Evolutionary conservation across 768 basidiomycete genomes (phyloP).

Genomic region (Collybiopsis confluens): DNA sequence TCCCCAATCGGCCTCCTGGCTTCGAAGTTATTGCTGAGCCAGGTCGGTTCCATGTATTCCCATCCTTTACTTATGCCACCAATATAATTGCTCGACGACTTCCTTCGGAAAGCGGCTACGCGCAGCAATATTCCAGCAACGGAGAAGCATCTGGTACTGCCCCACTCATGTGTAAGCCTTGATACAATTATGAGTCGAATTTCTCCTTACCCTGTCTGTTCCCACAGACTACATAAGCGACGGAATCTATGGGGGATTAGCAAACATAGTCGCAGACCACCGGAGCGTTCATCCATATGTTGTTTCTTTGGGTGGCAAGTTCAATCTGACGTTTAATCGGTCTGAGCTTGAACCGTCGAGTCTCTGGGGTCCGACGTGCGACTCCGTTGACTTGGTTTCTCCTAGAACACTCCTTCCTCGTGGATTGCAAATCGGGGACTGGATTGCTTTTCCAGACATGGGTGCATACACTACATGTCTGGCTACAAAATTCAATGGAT

Average conservation of each 20-base stretch:
- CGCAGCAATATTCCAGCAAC: neutral
- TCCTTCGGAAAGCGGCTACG: neutral
- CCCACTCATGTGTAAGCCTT: neutral
- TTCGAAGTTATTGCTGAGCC: slow-evolving; percentile 71
- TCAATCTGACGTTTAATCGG: slow-evolving; percentile 15
- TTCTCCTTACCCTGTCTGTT: neutral
- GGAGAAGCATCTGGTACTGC: neutral
- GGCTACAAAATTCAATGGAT: slow-evolving; percentile 72
- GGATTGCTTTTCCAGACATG: slow-evolving; percentile 76
- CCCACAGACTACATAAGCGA: neutral
- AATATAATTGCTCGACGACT: slow-evolving; percentile 58
- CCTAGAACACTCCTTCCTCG: slow-evolving; percentile 40
- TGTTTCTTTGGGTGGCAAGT: neutral
- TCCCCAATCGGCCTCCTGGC: slow-evolving; percentile 33
- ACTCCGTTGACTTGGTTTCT: slow-evolving; percentile 71
- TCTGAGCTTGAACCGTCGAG: slow-evolving; percentile 33
- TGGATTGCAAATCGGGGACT: slow-evolving; percentile 63
- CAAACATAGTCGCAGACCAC: neutral
- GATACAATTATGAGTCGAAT: neutral
- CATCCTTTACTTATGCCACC: slow-evolving; percentile 65
- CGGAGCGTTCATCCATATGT: neutral
- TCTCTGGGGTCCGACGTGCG: slow-evolving; percentile 80
- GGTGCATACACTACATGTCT: slow-evolving; percentile 81
- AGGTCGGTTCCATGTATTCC: slow-evolving; percentile 66
- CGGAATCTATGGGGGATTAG: neutral